Evolutionary conservation across 495 filamentous ascomycete genomes (phyloP).

Genomic region (Penicillium taxi): DNA sequence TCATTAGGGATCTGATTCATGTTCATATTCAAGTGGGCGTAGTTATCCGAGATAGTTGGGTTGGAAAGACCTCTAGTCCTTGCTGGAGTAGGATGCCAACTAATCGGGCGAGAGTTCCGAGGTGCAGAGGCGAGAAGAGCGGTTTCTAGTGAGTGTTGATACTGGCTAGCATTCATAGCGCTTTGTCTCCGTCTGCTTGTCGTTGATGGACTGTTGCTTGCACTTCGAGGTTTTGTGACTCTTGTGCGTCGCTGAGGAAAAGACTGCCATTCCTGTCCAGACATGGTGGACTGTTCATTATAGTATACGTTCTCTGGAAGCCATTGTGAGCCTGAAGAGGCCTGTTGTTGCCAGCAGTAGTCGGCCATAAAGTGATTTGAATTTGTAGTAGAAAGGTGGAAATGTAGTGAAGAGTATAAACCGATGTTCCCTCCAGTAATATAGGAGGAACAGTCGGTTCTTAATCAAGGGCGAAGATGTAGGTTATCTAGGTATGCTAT

Average conservation of each 20-base stretch:
- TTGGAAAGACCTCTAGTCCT: slow-evolving; percentile 29
- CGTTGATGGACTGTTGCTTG: slow-evolving; percentile 61
- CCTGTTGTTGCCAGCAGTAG: slow-evolving; percentile 24
- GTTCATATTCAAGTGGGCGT: slow-evolving; percentile 21
- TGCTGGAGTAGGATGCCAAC: slow-evolving; percentile 58
- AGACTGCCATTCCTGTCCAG: slow-evolving; percentile 29
- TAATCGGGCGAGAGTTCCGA: slow-evolving; percentile 49
- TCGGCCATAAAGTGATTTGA: slow-evolving; percentile 25
- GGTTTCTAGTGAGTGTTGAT: slow-evolving; percentile 25
- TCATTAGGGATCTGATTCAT: slow-evolving; percentile 19
- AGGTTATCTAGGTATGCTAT: slow-evolving; percentile 1
- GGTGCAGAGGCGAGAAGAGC: slow-evolving; percentile 34
- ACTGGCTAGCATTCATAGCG: slow-evolving; percentile 20
- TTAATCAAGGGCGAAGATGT: slow-evolving; percentile 1
- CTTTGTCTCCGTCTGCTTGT: slow-evolving; percentile 47
- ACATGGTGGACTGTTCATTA: slow-evolving; percentile 16
- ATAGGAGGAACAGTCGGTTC: background rate
- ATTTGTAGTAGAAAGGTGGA: background rate
- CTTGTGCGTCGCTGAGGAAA: slow-evolving; percentile 39
- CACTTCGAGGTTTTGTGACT: slow-evolving; percentile 59
- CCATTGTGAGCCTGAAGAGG: slow-evolving; percentile 29
- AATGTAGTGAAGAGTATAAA: background rate
- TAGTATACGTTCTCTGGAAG: slow-evolving; percentile 16
- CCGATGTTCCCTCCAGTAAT: slow-evolving; percentile 3
- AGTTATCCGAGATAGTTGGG: slow-evolving; percentile 18